Evolutionary conservation across 805 yeast species (phyloP), one percentile per base, ranked within the genome.

Genomic region (Starmera caribaea): DNA sequence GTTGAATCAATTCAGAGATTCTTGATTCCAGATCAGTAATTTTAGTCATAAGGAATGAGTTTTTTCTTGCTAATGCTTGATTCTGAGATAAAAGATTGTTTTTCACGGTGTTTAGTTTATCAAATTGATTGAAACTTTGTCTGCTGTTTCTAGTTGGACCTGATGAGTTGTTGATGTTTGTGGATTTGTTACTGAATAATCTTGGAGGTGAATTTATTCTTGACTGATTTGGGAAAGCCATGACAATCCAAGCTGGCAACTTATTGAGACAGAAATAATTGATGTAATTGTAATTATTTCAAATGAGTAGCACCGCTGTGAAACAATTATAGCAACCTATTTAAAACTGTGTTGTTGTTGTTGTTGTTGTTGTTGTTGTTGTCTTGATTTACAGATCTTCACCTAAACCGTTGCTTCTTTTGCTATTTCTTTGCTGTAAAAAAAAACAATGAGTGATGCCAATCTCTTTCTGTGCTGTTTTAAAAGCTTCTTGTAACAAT

Each of bases 51-150:
- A 80, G 59, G 16, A 65, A 53, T 3, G 81, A 69, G 52, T 77
- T 79, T 37, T 69, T 72, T 44, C 68, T 73, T 1, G 85, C 85
- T 24, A 82, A 57, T n/a, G 71, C 68, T 39, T 65, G 66, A 55
- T 81, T 81, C 50, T 58, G 68, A 37, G 45, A 53, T 34, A 49
- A 50, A 41, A 53, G 56, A 10, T 49, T 56, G 40, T 45, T 46
- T 30, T 46, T 58, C n/a, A 54, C 38, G 8, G n/a, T 37, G 39
- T 12, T 45, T 13, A n/a, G 29, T 35, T 21, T 21, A 21, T 21
- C 28, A n/a, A 16, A 31, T 12, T 15, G 33, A 16, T 31, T 9
- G 33, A n/a, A 31, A 31, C 16, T 3, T 28, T 12, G n/a, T 28
- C 30, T 12, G n/a, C 11, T 28, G 16, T 11, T 11, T 31, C 21